These are phyloP conservation scores for Hansenula sp. DNA, from an alignment of 1,139 yeast genomes.

Conservation along the genomic window DNA sequence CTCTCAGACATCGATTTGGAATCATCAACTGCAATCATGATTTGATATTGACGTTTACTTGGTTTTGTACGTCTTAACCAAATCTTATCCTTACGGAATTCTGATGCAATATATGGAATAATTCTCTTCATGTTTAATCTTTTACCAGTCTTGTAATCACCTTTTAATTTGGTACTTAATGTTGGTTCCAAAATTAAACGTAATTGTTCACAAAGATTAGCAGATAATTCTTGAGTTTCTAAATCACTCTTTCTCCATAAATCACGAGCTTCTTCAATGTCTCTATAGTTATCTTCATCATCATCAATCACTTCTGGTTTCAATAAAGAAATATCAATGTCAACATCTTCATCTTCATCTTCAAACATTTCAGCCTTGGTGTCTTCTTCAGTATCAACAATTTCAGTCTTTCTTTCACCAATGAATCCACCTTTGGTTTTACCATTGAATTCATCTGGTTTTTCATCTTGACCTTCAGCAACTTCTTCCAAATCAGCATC, in stretches of 20 bases:
- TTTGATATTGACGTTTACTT: constrained; percentile 93
- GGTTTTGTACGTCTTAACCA: constrained; percentile 99
- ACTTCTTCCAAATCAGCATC: constrained; percentile 31
- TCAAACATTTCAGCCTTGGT: constrained; percentile 31
- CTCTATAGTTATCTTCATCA: constrained; percentile 36
- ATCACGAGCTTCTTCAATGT: constrained; percentile 63
- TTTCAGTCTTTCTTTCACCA: constrained; percentile 40
- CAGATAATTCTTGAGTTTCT: constrained; percentile 81
- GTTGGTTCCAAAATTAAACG: constrained; percentile 94
- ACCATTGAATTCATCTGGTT: constrained; percentile 46
- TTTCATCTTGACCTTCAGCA: constrained; percentile 22
- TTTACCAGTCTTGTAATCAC: constrained; percentile 97
- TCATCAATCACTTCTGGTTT: constrained; percentile 29
- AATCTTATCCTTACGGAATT: constrained; percentile 94
- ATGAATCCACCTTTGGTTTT: constrained; percentile 49
- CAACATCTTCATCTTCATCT: constrained; percentile 29
- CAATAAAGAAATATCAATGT: constrained; percentile 29
- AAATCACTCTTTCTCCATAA: constrained; percentile 82
- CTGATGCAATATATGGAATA: constrained; percentile 96
- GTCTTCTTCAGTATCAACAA: constrained; percentile 28
- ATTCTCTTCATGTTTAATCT: constrained; percentile 95
- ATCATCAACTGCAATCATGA: constrained; percentile 96
- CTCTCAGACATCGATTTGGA: constrained; percentile 97
- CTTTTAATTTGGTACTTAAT: constrained; percentile 84
- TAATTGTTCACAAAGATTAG: constrained; percentile 87